A percentile compares a stretch with the other conserved stretches of the same genome.
phyloP scores from a whole-genome alignment of 768 basidiomycete species.

The Rhodotorula paludigena region DNA sequence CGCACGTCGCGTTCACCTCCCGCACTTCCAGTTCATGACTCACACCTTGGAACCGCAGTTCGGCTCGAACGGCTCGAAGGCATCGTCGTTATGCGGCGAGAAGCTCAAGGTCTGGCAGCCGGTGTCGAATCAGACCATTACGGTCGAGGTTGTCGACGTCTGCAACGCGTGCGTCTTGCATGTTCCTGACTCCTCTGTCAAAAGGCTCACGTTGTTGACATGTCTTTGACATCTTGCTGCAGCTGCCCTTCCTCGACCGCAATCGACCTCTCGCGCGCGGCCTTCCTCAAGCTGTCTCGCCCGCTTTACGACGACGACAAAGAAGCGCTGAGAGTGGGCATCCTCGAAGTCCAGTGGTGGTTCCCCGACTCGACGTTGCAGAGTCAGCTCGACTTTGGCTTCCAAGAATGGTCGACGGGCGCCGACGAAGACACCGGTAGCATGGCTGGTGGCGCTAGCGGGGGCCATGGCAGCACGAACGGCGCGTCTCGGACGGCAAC shows the following conservation, averaged over 20 bases:
- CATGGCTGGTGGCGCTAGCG: too few species aligned
- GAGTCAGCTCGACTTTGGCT: neutral
- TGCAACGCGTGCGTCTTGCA: neutral
- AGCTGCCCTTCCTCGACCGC: neutral
- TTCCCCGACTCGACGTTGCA: neutral
- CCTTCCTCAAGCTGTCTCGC: neutral
- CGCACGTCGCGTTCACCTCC: neutral
- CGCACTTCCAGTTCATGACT: neutral
- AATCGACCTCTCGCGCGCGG: constrained; percentile 9
- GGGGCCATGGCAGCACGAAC: too few species aligned
- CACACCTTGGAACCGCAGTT: neutral
- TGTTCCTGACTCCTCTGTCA: neutral
- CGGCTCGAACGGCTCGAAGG: neutral
- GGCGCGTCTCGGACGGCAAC: too few species aligned
- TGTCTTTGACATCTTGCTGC: neutral
- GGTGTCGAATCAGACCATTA: constrained; percentile 2
- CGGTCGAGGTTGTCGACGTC: neutral
- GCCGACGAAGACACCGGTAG: too few species aligned
- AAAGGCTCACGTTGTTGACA: too few species aligned
- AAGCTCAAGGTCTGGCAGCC: constrained; percentile 4
- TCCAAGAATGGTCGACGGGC: neutral
- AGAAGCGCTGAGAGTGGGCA: neutral
- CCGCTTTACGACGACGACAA: neutral
- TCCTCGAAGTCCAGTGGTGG: constrained; percentile 2
- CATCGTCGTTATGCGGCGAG: neutral